A percentile compares a stretch with the other conserved stretches of the same genome.
These are phyloP conservation scores for Neonectria punicea DNA, from an alignment of 2,329 filamentous ascomycete genomes.

Conservation along the genomic window DNA sequence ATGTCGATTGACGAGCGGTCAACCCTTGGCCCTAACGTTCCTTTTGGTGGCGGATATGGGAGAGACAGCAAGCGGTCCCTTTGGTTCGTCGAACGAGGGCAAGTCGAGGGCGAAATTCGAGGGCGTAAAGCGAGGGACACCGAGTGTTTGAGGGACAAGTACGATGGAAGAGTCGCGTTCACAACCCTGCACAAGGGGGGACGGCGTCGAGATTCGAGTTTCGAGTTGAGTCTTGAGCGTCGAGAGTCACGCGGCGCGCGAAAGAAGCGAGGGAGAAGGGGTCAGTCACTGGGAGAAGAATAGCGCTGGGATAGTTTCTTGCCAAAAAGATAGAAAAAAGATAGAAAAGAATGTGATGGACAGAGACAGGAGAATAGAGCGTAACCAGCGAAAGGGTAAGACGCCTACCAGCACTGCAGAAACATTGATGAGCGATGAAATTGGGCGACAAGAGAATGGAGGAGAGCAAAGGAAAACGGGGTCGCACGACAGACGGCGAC, in stretches of 20 bases:
- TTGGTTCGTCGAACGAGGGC: slow-evolving; percentile 4
- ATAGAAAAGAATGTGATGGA: slow-evolving; percentile 15
- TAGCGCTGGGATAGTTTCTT: slow-evolving; percentile 1
- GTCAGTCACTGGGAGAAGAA: slow-evolving; percentile 4
- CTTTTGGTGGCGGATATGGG: not conserved
- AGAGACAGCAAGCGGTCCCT: not conserved
- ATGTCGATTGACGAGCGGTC: slow-evolving; percentile 7
- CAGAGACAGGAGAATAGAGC: slow-evolving; percentile 8
- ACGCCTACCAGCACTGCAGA: slow-evolving; percentile 22
- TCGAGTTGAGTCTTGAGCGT: not conserved
- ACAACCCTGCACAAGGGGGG: not conserved
- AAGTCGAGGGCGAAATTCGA: slow-evolving; percentile 3
- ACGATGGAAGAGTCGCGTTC: not conserved
- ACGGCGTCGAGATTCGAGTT: not conserved
- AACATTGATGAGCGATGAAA: slow-evolving; percentile 23
- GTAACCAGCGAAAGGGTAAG: slow-evolving; percentile 26
- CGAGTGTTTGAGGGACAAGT: not conserved
- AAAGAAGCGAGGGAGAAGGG: not conserved
- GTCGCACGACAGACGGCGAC: slow-evolving; percentile 20
- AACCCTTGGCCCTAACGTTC: not conserved
- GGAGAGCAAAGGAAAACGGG: slow-evolving; percentile 18
- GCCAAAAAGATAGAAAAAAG: not conserved
- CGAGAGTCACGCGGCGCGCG: slow-evolving; percentile 8
- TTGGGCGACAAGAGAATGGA: slow-evolving; percentile 11
- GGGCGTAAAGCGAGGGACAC: slow-evolving; percentile 1